Evolutionary conservation across 148 eudicot species (phyloP).

Genomic region (Chenopodium quinoa): DNA sequence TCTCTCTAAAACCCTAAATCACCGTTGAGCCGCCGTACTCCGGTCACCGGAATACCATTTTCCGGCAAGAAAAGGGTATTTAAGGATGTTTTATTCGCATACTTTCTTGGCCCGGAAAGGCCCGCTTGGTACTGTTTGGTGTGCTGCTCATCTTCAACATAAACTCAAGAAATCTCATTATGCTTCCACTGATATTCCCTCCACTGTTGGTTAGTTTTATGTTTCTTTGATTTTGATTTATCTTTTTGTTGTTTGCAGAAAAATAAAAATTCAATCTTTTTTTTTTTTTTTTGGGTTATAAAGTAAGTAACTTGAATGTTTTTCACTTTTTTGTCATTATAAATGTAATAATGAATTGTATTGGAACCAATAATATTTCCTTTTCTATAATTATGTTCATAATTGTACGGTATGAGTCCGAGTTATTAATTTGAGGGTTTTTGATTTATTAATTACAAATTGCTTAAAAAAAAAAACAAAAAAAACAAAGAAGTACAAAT

Average conservation of each 20-base stretch:
- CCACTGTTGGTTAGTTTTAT: slow-evolving; percentile 63
- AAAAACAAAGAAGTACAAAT: no score
- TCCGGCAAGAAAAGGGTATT: background rate
- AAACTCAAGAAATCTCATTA: slow-evolving; percentile 72
- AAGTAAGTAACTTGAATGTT: no score
- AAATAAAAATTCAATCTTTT: no score
- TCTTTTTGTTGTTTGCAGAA: background rate
- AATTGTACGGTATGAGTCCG: no score
- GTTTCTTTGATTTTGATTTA: background rate
- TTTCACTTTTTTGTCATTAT: no score
- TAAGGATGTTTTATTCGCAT: slow-evolving; percentile 45
- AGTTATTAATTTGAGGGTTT: background rate
- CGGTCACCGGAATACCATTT: background rate
- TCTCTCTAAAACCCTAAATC: background rate
- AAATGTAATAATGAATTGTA: no score
- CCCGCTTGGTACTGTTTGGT: slow-evolving; percentile 45
- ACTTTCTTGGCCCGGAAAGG: slow-evolving; percentile 44
- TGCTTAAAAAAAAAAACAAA: no score
- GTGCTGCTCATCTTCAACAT: slow-evolving; percentile 75
- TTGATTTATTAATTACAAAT: no score
- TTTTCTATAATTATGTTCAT: no score
- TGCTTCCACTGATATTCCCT: slow-evolving; percentile 60
- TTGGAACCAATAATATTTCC: no score
- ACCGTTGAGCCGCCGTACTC: background rate
- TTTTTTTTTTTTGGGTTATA: no score